Evolutionary conservation across 129 eudicot genomes (phyloP), one percentile per base, ranked within the genome.

Genomic region (Sambucus nigra): DNA sequence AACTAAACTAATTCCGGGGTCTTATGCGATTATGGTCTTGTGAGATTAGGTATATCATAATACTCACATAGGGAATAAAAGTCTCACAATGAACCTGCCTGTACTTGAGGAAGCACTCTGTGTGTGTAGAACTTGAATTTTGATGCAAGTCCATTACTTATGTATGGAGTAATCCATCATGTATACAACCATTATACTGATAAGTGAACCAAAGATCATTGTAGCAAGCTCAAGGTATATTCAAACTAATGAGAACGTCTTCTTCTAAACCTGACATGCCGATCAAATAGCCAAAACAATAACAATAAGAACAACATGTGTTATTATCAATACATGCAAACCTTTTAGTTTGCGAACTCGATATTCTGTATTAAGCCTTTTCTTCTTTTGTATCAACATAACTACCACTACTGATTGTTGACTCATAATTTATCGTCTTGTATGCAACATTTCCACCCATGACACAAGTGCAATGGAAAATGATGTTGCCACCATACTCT

Each of bases 371-470:
- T 67, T 61, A 7, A 60, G 59, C 38, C 65, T 23, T 52, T 35
- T 47, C 55, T 57, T 54, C 73, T 28, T 72, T 72, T 16, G 69
- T 61, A 53, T 61, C 70, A 51, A 40, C 50, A 55, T 69, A 69
- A 57, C 46, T 62, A 24, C 13, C 61, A 25, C 49, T 39, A 7
- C 25, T 38, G 47, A 47, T 45, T 61, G 42, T 44, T 3, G 77
- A 71, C 59, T 68, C 74, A 63, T 76, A 63, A 51, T 49, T 68
- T 26, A 47, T 54, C 42, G 67, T 51, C 59, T 57, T 66, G 66
- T 76, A 80, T 51, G 55, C 82, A 12, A 89, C 17, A 79, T 86
- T 77, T 38, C 99, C 99, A 52, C 99, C 99, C 87, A 82, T 77
- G 65, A 92, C 63, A 46, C 99, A 92, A 25, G 87, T 77, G 51